A percentile compares a stretch with the other conserved stretches of the same genome.
These are phyloP conservation scores for Aquilaria sinensis DNA, from an alignment of 345 rosid genomes.

Conservation along the genomic window DNA sequence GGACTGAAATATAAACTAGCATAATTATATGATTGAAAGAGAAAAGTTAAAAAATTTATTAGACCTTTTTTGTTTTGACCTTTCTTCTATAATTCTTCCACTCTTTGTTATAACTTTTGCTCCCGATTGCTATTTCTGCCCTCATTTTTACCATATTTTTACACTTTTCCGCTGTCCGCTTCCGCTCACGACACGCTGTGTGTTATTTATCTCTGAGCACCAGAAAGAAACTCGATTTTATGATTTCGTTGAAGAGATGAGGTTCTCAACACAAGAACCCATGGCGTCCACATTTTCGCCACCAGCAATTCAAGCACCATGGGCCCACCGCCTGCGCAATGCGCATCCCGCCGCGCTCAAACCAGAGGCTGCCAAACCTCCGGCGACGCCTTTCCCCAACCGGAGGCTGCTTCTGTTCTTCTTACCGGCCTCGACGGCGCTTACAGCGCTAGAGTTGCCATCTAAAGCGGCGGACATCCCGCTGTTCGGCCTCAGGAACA, in stretches of 20 bases:
- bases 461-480: conserved; percentile 58
- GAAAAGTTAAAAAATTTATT: no score
- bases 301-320: conserved; percentile 18
- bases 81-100: no score
- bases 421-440: conserved; percentile 44
- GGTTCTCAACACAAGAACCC: conserved; percentile 1
- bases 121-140: no score
- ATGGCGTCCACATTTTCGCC: conserved; percentile 52
- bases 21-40: no score
- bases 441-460: conserved; percentile 23
- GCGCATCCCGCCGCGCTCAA: conserved; percentile 24
- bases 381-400: conserved; percentile 16
- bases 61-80: no score
- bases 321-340: conserved; percentile 13
- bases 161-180: no score
- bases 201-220: no score
- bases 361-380: conserved; percentile 20
- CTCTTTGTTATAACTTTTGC: no score
- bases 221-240: neutral
- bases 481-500: conserved; percentile 74
- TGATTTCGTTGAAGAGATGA: neutral
- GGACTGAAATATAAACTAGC: no score
- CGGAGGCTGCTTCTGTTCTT: conserved; percentile 54
- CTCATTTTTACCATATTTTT: no score
- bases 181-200: no score